Evolutionary conservation across 1,139 yeast species (phyloP).

Genomic region (Taiozyma onychis): DNA sequence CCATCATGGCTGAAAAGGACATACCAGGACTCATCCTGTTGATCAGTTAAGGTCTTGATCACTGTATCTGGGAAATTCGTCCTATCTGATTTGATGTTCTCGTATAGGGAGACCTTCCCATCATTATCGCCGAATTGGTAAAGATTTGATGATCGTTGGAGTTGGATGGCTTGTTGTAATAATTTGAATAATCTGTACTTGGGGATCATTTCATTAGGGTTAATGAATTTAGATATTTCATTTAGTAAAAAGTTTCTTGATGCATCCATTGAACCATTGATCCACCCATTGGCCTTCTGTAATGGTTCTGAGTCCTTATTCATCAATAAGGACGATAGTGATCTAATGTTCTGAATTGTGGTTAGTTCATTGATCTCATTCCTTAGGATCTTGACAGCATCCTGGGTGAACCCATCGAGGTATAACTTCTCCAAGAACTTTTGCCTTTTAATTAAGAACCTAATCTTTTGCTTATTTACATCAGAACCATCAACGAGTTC

Average conservation of each 20-base stretch:
- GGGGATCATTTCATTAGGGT: conserved; percentile 49
- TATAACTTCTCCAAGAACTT: conserved; percentile 36
- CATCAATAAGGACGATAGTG: conserved; percentile 32
- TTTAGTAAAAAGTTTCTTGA: conserved; percentile 40
- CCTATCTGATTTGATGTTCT: conserved; percentile 25
- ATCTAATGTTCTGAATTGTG: conserved; percentile 25
- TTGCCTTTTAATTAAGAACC: conserved; percentile 31
- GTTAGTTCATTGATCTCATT: conserved; percentile 29
- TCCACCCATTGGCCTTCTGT: conserved; percentile 30
- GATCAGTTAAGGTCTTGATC: conserved; percentile 40
- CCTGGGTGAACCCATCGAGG: conserved; percentile 26
- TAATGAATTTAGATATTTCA: conserved; percentile 39
- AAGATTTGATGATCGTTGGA: conserved; percentile 39
- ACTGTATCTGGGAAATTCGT: conserved; percentile 44
- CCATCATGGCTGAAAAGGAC: conserved; percentile 78
- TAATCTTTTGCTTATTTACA: conserved; percentile 21
- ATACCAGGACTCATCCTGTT: conserved; percentile 81
- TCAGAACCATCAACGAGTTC: conserved; percentile 21
- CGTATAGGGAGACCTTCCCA: conserved; percentile 19
- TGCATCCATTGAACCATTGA: conserved; percentile 28
- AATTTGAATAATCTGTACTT: conserved; percentile 44
- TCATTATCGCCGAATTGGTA: conserved; percentile 28
- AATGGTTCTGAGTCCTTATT: conserved; percentile 25
- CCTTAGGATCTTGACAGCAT: conserved; percentile 41
- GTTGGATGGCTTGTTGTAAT: conserved; percentile 45